Evolutionary conservation across 352 stramenopile species (phyloP), one percentile per base, ranked within the genome.

Genomic region (Pythium aquatile): DNA sequence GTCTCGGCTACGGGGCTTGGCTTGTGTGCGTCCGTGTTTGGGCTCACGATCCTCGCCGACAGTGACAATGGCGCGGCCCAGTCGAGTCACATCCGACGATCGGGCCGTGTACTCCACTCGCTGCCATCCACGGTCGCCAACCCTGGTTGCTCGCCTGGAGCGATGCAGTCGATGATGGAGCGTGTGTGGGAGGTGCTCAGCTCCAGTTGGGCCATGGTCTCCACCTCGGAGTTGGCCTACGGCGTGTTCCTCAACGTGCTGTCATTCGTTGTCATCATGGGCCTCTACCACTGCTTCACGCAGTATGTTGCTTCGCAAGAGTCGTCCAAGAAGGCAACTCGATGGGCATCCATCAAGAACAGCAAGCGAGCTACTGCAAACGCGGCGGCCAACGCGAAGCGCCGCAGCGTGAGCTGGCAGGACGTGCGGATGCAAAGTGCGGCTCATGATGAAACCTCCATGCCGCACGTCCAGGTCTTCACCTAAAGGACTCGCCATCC

Each of bases 21-120:
- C 2, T 60, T 91, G 51, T 91, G 81, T 37, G 81, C 81, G 24
- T 92, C 84, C 1, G 75, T 92, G 62, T 92, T 94, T 70, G 79
- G 83, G n/a, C 77, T 92, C 60, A 91, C 83, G 24, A 61, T 92
- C 59, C 74, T 91, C 35, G 74, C 81, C 0, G 79, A 91, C 62
- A 78, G 75, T 55, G 79, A 90, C 5, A 71, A 70, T 52, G 74
- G 51, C 33, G 72, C 56, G 0, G 61, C 69, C 6, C 55, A 76
- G 28, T 66, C 74, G 24, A 61, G 67, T 49, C 74, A 85, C 55
- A 76, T 91, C 32, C 80, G 82, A 30, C 68, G 81, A 3, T 68
- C 81, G 9, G 80, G 80, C 0, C 83, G 83, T 35, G 76, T 91
- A 51, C 70, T 91, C 1, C 83, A 91, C 58, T 85, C 83, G 58